These are phyloP conservation scores for Fraxinus dipetala DNA, from an alignment of 305 asterid genomes.

Conservation along the genomic window DNA sequence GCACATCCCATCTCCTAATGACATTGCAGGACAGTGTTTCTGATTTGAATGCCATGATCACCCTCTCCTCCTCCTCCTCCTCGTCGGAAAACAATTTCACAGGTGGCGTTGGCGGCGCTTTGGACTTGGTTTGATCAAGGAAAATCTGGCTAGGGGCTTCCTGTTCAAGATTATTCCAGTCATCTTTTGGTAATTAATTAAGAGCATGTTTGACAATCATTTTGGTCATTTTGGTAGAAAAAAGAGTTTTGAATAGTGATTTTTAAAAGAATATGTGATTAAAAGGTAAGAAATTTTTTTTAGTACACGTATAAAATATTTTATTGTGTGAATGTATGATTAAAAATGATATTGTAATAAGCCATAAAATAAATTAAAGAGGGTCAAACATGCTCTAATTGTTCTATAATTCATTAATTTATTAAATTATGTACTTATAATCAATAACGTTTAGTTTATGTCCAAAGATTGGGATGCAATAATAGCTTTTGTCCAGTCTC, in stretches of 20 bases:
- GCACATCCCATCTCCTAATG: slow-evolving; percentile 57
- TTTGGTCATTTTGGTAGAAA: no score
- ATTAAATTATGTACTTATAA: slow-evolving; percentile 19
- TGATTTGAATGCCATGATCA: slow-evolving; percentile 63
- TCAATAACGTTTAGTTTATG: not conserved
- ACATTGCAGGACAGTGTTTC: slow-evolving; percentile 82
- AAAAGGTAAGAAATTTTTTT: no score
- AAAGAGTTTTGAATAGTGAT: no score
- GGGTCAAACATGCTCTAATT: not conserved
- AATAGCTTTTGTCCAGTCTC: not conserved
- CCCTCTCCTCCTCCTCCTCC: slow-evolving; percentile 46
- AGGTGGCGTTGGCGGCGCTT: slow-evolving; percentile 25
- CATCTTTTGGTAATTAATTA: not conserved
- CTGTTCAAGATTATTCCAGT: not conserved
- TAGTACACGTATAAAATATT: no score
- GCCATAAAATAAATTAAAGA: no score
- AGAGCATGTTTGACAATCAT: no score
- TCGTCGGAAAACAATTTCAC: slow-evolving; percentile 54
- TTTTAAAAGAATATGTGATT: no score
- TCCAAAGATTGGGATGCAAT: not conserved
- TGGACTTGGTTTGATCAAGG: slow-evolving; percentile 29
- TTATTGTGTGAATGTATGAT: no score
- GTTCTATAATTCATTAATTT: slow-evolving; percentile 28
- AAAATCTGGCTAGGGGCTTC: not conserved
- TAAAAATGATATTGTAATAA: no score